A percentile compares a stretch with the other conserved stretches of the same genome.
phyloP scores from a whole-genome alignment of 2,329 filamentous ascomycete species.

The Neofusicoccum laricinum region DNA sequence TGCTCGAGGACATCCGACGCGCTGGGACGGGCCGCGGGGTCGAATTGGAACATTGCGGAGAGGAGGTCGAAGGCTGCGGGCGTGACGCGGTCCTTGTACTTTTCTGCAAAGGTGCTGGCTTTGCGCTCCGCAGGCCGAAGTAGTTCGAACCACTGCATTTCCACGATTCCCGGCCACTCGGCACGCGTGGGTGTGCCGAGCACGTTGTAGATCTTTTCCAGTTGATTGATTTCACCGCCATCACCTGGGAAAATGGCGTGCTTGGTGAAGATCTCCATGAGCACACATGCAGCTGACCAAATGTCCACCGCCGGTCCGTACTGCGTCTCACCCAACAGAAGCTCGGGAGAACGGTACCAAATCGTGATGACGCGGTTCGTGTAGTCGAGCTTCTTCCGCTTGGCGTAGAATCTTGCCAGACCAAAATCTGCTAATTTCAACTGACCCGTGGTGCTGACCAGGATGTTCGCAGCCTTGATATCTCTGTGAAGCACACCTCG shows the following conservation, averaged over 20 bases:
- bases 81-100: constrained; percentile 74
- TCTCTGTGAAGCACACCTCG: constrained; percentile 94
- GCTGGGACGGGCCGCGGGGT: constrained; percentile 77
- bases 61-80: constrained; percentile 81
- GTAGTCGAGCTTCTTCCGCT: constrained; percentile 87
- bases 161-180: constrained; percentile 86
- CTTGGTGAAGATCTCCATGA: constrained; percentile 93
- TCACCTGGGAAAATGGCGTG: constrained; percentile 94
- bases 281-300: constrained; percentile 95
- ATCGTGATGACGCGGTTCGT: constrained; percentile 99
- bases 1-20: constrained; percentile 83
- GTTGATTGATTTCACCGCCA: constrained; percentile 89
- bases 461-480: constrained; percentile 96
- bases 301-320: constrained; percentile 45
- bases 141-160: constrained; percentile 97
- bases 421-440: constrained; percentile 96
- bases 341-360: constrained; percentile 53
- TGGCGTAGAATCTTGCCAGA: constrained; percentile 92
- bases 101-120: constrained; percentile 74
- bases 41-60: constrained; percentile 80
- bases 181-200: constrained; percentile 80
- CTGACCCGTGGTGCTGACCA: constrained; percentile 84
- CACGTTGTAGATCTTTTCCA: constrained; percentile 94
- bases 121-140: constrained; percentile 73
- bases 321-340: constrained; percentile 19